Evolutionary conservation across 2,329 filamentous ascomycete species (phyloP).

Genomic region (Aschersonia sp.): DNA sequence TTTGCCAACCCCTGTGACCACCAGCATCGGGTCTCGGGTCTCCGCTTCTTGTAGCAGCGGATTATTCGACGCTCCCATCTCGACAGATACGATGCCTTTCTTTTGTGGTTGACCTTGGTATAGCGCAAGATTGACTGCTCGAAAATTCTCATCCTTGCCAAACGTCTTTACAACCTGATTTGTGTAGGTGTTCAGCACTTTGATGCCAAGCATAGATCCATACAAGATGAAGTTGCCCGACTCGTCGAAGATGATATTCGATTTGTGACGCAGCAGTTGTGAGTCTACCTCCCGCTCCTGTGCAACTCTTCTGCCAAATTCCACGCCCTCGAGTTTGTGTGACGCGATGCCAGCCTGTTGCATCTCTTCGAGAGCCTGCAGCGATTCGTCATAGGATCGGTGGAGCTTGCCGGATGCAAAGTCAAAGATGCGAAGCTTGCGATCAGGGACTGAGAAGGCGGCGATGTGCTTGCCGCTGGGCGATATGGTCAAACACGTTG

Average conservation of each 20-base stretch:
- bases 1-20: slow-evolving; percentile 73
- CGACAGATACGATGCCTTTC: slow-evolving; percentile 83
- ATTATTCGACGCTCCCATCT: slow-evolving; percentile 93
- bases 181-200: slow-evolving; percentile 91
- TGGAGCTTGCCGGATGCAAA: slow-evolving; percentile 80
- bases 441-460: slow-evolving; percentile 81
- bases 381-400: slow-evolving; percentile 88
- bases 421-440: slow-evolving; percentile 86
- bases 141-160: slow-evolving; percentile 77
- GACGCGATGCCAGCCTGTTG: slow-evolving; percentile 81
- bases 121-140: slow-evolving; percentile 67
- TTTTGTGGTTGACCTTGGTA: slow-evolving; percentile 95
- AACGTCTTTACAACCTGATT: slow-evolving; percentile 87
- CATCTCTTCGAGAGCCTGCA: slow-evolving; percentile 82
- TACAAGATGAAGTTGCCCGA: slow-evolving; percentile 92
- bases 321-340: slow-evolving; percentile 73
- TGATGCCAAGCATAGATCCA: slow-evolving; percentile 80
- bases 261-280: slow-evolving; percentile 48
- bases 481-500: slow-evolving; percentile 70
- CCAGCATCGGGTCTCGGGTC: slow-evolving; percentile 75
- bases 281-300: slow-evolving; percentile 78
- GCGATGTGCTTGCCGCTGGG: slow-evolving; percentile 77
- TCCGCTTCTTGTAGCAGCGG: slow-evolving; percentile 88
- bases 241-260: slow-evolving; percentile 90
- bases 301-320: slow-evolving; percentile 79